Evolutionary conservation across 306 rosid genomes (phyloP), one percentile per base, ranked within the genome.

Genomic region (Trifolium dubium): DNA sequence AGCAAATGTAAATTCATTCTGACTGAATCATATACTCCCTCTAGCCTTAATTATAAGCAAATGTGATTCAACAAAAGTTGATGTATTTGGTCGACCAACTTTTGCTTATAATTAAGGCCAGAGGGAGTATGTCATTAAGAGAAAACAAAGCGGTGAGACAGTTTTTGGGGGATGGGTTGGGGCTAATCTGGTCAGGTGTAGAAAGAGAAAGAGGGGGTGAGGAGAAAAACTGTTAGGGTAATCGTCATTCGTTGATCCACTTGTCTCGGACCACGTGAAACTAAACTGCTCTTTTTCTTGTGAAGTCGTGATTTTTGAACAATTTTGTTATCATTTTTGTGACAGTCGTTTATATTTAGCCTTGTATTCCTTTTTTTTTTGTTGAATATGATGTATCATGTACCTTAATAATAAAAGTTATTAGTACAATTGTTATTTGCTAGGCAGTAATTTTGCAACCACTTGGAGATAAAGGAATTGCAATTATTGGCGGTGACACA

Each of bases 401-500:
- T 37, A 5, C 40, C 55, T 8, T 17, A 23, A 13, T 61, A 31
- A 49, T 53, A 13, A 60, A 61, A 18, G 62, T 41, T 67, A 64
- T 64, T 72, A 6, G 58, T 58, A 46, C 69, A 35, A 18, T 53
- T 79, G n/a, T 69, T 70, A 60, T 76, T 80, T 75, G 64, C 23
- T 84, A 92, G 99, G 95, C 97, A 71, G 92, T 92, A 69, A 92
- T 94, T 73, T 84, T 94, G 84, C 99, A 92, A 79, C 99, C 99
- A 79, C 96, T 94, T 73, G 97, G 95, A 77, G 92, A 92, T 66
- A 89, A 81, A 77, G 97, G 99, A 46, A 82, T 94, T 79, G 92
- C 90, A 60, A 81, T 94, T 76, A 68, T 94, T 74, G 96, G 97
- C 7, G 99, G 99, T 72, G 91, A 92, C 86, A 94, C 92, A 32